Conservation (phyloP, 1,139 yeast genomes). For the Kurtzmaniella quercitrusa region DNA sequence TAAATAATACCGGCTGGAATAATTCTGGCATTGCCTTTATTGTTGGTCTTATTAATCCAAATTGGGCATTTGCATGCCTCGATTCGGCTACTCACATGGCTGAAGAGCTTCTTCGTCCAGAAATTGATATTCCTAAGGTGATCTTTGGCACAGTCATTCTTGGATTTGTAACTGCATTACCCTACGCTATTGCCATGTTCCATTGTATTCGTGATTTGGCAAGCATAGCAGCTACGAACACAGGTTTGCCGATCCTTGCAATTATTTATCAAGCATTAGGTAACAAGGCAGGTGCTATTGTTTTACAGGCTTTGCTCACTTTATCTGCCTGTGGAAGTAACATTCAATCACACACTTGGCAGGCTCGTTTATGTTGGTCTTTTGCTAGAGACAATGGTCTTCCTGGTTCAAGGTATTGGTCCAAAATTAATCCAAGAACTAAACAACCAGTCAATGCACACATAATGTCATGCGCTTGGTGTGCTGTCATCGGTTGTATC, state of each 20-base stretch:
- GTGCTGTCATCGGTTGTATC: slow-evolving; percentile 28
- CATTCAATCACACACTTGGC: slow-evolving; percentile 19
- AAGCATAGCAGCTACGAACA: slow-evolving; percentile 21
- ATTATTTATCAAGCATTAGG: slow-evolving; percentile 37
- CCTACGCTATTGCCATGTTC: slow-evolving; percentile 41
- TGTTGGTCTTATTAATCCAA: slow-evolving; percentile 41
- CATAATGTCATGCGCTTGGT: slow-evolving; percentile 28
- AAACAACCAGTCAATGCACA: slow-evolving; percentile 48
- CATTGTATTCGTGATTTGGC: slow-evolving; percentile 34
- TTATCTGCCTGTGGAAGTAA: slow-evolving; percentile 14
- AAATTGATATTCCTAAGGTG: slow-evolving; percentile 39
- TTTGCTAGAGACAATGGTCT: slow-evolving; percentile 66
- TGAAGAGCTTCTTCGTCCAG: slow-evolving; percentile 35
- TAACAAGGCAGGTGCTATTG: slow-evolving; percentile 34
- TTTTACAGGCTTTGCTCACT: slow-evolving; percentile 38
- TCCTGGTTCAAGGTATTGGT: slow-evolving; percentile 39
- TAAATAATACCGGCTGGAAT: slow-evolving; percentile 39
- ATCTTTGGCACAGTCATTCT: slow-evolving; percentile 42
- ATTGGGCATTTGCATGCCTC: slow-evolving; percentile 42
- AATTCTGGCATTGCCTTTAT: slow-evolving; percentile 40
- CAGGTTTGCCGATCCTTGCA: slow-evolving; percentile 41
- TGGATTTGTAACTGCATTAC: slow-evolving; percentile 37
- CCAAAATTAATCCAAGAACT: slow-evolving; percentile 37
- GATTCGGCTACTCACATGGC: slow-evolving; percentile 44
- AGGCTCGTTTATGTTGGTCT: slow-evolving; percentile 72